phyloP scores from a whole-genome alignment of 306 rosid species.

The Rosa persica region DNA sequence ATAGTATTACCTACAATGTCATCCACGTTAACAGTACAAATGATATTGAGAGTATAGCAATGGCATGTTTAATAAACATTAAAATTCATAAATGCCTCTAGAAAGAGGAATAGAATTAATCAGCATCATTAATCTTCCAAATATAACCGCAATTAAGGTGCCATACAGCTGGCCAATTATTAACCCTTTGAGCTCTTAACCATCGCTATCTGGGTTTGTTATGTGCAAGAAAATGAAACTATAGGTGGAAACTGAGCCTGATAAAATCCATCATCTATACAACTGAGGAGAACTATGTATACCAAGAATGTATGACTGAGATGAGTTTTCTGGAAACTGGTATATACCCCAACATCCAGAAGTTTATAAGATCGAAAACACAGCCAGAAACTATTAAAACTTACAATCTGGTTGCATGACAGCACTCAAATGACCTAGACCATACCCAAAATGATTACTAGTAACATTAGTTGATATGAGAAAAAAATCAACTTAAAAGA shows the following conservation, averaged over 20 bases:
- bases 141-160: not conserved
- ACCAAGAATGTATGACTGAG: too few species aligned
- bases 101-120: not conserved
- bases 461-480: not conserved
- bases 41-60: not conserved
- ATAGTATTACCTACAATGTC: constrained; percentile 5
- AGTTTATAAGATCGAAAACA: too few species aligned
- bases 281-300: not conserved
- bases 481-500: not conserved
- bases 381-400: too few species aligned
- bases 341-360: too few species aligned
- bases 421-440: too few species aligned
- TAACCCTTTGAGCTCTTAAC: not conserved
- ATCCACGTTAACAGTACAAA: not conserved
- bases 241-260: not conserved
- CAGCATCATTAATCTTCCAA: not conserved
- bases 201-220: not conserved
- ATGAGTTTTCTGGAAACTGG: too few species aligned
- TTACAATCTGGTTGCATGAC: too few species aligned
- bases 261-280: not conserved
- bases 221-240: not conserved
- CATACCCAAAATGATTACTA: too few species aligned
- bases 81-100: constrained; percentile 1
- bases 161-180: not conserved
- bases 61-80: not conserved